Base-by-base conservation (phyloP, 768 basidiomycete species). In the Panellus pusillus region DNA sequence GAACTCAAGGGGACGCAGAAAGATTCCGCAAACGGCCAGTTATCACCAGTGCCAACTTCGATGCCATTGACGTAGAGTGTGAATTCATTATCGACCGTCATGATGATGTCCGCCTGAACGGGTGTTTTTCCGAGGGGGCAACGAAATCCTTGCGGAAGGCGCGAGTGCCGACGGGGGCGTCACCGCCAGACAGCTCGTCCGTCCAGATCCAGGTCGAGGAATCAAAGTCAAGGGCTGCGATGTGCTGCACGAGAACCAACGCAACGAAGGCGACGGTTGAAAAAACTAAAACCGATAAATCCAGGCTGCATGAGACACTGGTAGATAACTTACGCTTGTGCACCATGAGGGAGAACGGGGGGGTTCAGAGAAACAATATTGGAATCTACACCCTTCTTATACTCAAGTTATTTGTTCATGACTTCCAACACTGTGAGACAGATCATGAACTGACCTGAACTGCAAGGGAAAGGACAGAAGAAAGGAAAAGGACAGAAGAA, bases 181-280 rank as follows among this genome's bases (percentile, higher is more conserved):
- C 27, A 7, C 55, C 57, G 11, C 57, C 60, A 0, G 61, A 40
- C 14, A 57, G 47, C 6, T 61, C 66, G 46, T 54, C 52, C 2
- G 59, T 67, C 72, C 70, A 73, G 45, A 73, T 71, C 69, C 70
- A 72, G 18, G n/a, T 36, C 41, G n/a, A n/a, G n/a, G n/a, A n/a
- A n/a, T n/a, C n/a, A n/a, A n/a, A n/a, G n/a, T n/a, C n/a, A n/a
- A n/a, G 55, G 15, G 52, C 51, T 17, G 46, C 32, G 31, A 46
- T 46, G 37, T 39, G 49, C 18, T 41, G 56, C 52, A 44, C n/a
- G 50, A 51, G 40, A 59, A 55, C 29, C 50, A 55, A 44, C 49
- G 57, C 42, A 51, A 42, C 41, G 45, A 43, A 36, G 31, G 50
- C 45, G 44, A 48, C 54, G 32, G 54, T 47, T 18, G 39, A 43